These are phyloP conservation scores for Rhodosporidiobolus odoratus DNA, from an alignment of 768 basidiomycete species.

Conservation along the genomic window DNA sequence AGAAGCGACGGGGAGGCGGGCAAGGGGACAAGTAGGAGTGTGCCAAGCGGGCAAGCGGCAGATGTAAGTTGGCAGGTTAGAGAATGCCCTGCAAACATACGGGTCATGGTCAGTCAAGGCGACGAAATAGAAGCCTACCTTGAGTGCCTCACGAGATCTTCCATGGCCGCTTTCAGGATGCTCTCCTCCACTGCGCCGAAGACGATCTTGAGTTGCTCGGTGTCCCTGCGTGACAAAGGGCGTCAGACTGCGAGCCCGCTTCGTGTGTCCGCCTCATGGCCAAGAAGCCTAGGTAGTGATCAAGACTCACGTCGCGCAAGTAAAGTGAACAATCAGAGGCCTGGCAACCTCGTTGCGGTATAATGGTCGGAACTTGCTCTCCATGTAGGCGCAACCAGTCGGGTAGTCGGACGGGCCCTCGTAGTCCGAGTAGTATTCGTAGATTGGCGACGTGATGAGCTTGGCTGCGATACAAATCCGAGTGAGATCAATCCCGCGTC, in stretches of 20 bases:
- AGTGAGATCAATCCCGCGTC: too few species aligned
- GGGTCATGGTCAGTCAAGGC: not conserved
- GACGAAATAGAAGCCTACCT: not conserved
- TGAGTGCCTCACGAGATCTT: slow-evolving; percentile 22
- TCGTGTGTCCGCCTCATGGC: not conserved
- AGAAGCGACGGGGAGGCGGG: not conserved
- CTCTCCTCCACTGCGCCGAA: slow-evolving; percentile 45
- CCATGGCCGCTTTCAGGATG: slow-evolving; percentile 40
- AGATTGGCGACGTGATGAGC: slow-evolving; percentile 73
- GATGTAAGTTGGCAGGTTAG: not conserved
- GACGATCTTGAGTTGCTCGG: slow-evolving; percentile 44
- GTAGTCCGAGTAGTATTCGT: slow-evolving; percentile 86
- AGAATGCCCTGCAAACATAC: not conserved
- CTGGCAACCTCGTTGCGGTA: slow-evolving; percentile 66
- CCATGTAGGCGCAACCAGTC: slow-evolving; percentile 72
- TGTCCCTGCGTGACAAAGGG: slow-evolving; percentile 16
- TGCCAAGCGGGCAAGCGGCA: not conserved
- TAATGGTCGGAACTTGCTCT: slow-evolving; percentile 76
- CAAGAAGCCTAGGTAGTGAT: not conserved
- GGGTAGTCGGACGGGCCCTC: slow-evolving; percentile 77
- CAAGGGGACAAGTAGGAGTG: not conserved
- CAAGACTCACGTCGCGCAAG: slow-evolving; percentile 33
- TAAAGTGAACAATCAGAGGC: slow-evolving; percentile 36
- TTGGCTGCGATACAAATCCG: slow-evolving; percentile 59
- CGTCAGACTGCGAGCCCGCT: not conserved